phyloP scores from a whole-genome alignment of 2,329 filamentous ascomycete genomes.

The Diplodia corticola region DNA sequence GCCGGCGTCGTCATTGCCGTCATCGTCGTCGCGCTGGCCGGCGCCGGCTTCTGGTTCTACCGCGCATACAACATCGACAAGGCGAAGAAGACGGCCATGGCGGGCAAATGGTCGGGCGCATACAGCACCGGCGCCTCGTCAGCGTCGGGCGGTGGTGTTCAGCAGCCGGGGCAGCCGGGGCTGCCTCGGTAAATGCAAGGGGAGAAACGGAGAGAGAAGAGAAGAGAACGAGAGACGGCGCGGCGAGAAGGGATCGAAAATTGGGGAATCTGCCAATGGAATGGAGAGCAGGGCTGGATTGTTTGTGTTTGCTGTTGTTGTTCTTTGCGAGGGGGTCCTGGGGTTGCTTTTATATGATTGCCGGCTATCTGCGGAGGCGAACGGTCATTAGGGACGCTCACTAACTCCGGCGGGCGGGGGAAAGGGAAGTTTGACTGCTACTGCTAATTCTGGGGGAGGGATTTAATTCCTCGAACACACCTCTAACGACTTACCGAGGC shows the following conservation, averaged over 20 bases:
- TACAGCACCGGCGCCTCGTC: slow-evolving; percentile 10
- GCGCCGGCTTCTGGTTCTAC: slow-evolving; percentile 16
- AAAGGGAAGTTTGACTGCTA: background rate
- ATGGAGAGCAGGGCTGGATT: background rate
- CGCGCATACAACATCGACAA: slow-evolving; percentile 10
- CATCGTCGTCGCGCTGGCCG: slow-evolving; percentile 1
- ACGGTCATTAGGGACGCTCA: background rate
- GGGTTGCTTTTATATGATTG: background rate
- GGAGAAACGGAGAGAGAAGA: background rate
- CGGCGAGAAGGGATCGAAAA: background rate
- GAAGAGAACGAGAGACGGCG: background rate
- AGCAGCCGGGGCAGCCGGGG: background rate
- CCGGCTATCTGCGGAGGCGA: background rate
- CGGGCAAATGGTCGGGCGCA: slow-evolving; percentile 8
- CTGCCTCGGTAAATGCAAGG: background rate
- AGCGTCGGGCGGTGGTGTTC: background rate
- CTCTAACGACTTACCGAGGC: background rate
- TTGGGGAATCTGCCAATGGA: background rate
- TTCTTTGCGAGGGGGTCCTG: background rate
- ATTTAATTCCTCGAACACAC: background rate
- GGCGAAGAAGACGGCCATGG: slow-evolving; percentile 13
- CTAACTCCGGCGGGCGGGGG: background rate
- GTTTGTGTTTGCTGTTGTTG: background rate
- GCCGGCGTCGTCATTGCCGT: background rate
- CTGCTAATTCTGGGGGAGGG: background rate